Conservation (phyloP, 768 basidiomycete species). For the Tylopilus felleus region DNA sequence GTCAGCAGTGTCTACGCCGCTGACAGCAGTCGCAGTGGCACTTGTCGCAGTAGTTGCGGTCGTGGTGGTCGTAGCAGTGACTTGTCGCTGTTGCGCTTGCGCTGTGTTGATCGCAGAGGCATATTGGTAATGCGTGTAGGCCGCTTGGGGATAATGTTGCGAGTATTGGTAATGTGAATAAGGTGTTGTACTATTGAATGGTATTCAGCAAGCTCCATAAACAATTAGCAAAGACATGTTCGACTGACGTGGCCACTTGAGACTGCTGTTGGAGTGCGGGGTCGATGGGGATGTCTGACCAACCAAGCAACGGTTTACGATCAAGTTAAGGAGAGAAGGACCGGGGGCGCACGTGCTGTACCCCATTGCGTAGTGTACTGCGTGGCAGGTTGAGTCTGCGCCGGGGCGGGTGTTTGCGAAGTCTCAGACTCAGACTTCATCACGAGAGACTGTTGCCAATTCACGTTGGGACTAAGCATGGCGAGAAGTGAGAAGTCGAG, state of each 20-base stretch:
- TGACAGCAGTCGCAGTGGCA: slow-evolving; percentile 14
- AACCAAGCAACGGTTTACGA: neutral
- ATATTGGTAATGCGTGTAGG: slow-evolving; percentile 45
- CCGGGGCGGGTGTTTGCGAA: slow-evolving; percentile 32
- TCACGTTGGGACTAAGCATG: neutral
- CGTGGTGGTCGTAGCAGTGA: slow-evolving; percentile 13
- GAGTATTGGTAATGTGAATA: slow-evolving; percentile 49
- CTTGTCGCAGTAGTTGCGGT: slow-evolving; percentile 7
- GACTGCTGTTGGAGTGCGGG: slow-evolving; percentile 65
- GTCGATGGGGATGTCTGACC: slow-evolving; percentile 60
- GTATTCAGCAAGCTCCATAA: slow-evolving; percentile 4
- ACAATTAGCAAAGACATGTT: neutral
- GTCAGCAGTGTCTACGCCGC: slow-evolving; percentile 59
- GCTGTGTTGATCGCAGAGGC: slow-evolving; percentile 26
- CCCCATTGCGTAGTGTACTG: slow-evolving; percentile 40
- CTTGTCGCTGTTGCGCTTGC: slow-evolving; percentile 33
- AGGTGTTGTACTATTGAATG: slow-evolving; percentile 37
- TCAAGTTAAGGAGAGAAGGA: neutral
- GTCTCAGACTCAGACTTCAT: slow-evolving; percentile 46
- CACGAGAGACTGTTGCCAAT: neutral
- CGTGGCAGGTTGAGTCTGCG: slow-evolving; percentile 28
- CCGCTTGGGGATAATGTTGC: slow-evolving; percentile 36
- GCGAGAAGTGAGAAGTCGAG: neutral
- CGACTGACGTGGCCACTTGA: slow-evolving; percentile 42
- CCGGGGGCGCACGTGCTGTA: slow-evolving; percentile 32